phyloP scores from a whole-genome alignment of 164 flowering plant species.

The Saururus chinensis region DNA sequence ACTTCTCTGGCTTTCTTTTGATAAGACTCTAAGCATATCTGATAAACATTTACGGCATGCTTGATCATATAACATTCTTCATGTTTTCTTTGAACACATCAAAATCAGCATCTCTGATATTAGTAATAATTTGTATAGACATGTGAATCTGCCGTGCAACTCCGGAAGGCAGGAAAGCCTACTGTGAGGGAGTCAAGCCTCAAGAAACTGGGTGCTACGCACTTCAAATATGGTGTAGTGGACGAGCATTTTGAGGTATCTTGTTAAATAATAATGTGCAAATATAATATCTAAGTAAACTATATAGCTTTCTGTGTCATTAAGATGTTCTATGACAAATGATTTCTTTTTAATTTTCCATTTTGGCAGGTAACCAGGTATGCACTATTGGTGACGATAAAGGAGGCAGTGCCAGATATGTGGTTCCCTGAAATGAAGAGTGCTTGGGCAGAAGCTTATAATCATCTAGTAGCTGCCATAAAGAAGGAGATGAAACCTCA shows the following conservation, averaged over 20 bases:
- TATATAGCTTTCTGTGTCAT: too few relatives aligned
- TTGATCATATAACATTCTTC: too few relatives aligned
- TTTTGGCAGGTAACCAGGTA: conserved; percentile 42
- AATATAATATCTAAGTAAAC: too few relatives aligned
- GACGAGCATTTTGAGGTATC: conserved; percentile 84
- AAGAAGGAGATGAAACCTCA: conserved; percentile 33
- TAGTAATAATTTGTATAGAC: too few relatives aligned
- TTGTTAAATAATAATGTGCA: too few relatives aligned
- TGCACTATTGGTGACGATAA: conserved; percentile 45
- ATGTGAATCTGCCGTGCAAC: conserved; percentile 79
- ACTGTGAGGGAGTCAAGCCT: conserved; percentile 55
- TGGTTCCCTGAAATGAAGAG: conserved; percentile 33
- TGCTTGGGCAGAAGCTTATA: conserved; percentile 47
- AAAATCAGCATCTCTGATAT: too few relatives aligned
- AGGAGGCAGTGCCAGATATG: conserved; percentile 35
- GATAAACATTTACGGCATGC: too few relatives aligned
- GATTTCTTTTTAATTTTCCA: too few relatives aligned
- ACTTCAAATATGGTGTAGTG: conserved; percentile 55
- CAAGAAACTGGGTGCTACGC: conserved; percentile 56
- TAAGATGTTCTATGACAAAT: too few relatives aligned
- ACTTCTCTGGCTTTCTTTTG: too few relatives aligned
- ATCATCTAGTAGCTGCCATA: conserved; percentile 38
- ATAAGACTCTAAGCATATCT: too few relatives aligned
- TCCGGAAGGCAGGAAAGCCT: conserved; percentile 64
- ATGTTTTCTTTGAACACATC: too few relatives aligned